A percentile compares a stretch with the other conserved stretches of the same genome.
phyloP scores from a whole-genome alignment of 441 rosid genomes.

The Gossypium schwendimanii region DNA sequence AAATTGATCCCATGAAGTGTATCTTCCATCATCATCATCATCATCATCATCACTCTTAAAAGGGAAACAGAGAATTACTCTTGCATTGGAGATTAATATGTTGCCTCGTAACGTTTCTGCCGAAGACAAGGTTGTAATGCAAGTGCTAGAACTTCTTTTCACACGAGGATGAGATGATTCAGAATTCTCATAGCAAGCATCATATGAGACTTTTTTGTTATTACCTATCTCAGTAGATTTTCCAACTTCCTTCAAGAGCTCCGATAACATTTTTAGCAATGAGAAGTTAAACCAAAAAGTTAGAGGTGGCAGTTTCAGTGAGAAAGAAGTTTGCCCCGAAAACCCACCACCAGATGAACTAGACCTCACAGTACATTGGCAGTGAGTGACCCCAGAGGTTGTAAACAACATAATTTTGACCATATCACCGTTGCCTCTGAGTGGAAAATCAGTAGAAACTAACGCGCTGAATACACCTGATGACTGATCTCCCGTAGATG shows the following conservation, averaged over 20 bases:
- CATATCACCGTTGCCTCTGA: slow-evolving; percentile 30
- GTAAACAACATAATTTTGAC: slow-evolving; percentile 56
- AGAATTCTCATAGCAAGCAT: slow-evolving; percentile 19
- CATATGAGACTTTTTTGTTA: slow-evolving; percentile 18
- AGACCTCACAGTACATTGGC: slow-evolving; percentile 36
- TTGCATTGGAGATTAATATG: slow-evolving; percentile 60
- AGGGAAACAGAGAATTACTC: slow-evolving; percentile 76
- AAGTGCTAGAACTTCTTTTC: slow-evolving; percentile 32
- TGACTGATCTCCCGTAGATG: slow-evolving; percentile 27
- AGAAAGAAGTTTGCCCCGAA: slow-evolving; percentile 42
- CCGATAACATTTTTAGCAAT: slow-evolving; percentile 42
- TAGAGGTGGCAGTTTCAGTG: slow-evolving; percentile 64
- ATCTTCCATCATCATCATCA: slow-evolving; percentile 24
- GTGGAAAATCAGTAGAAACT: slow-evolving; percentile 33
- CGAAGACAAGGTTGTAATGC: slow-evolving; percentile 25
- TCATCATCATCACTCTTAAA: slow-evolving; percentile 38
- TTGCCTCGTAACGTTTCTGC: slow-evolving; percentile 43
- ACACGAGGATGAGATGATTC: slow-evolving; percentile 23
- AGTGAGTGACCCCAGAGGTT: slow-evolving; percentile 54
- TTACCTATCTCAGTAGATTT: slow-evolving; percentile 32
- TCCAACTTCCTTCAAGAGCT: slow-evolving; percentile 49
- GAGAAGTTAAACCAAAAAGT: slow-evolving; percentile 64
- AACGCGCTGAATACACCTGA: slow-evolving; percentile 27
- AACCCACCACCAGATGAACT: slow-evolving; percentile 37
- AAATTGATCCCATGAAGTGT: slow-evolving; percentile 56